Conservation (phyloP, 495 filamentous ascomycete genomes). For the Clavariopsis aquatica region DNA sequence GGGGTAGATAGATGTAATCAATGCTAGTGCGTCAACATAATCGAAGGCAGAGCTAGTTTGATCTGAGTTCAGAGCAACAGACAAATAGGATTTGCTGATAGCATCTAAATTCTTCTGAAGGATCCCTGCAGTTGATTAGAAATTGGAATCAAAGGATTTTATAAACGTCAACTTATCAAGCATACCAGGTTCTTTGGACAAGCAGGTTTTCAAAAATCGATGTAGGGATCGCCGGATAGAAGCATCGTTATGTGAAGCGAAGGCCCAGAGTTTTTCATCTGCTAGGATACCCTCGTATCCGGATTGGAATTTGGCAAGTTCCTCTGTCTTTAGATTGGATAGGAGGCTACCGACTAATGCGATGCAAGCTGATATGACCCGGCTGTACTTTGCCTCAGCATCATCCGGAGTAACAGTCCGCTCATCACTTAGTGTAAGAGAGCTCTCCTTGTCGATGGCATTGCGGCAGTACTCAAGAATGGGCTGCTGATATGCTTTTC, state of each 20-base stretch:
- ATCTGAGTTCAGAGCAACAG: conserved; percentile 63
- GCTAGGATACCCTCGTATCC: conserved; percentile 60
- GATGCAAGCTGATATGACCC: conserved; percentile 70
- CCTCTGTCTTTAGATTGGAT: conserved; percentile 37
- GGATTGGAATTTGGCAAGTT: conserved; percentile 44
- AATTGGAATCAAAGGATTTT: background rate
- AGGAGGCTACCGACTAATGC: conserved; percentile 59
- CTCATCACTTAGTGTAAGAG: conserved; percentile 82
- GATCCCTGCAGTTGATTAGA: conserved; percentile 35
- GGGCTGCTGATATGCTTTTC: conserved; percentile 70
- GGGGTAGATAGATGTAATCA: conserved; percentile 63
- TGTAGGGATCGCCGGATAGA: conserved; percentile 71
- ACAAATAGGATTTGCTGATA: conserved; percentile 66
- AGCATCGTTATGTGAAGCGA: conserved; percentile 65
- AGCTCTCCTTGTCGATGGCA: conserved; percentile 73
- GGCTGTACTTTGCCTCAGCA: conserved; percentile 75
- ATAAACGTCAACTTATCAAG: background rate
- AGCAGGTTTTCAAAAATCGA: conserved; percentile 57
- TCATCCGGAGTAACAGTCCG: conserved; percentile 81
- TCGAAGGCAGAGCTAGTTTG: conserved; percentile 75
- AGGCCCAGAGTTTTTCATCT: conserved; percentile 73
- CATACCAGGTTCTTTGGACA: conserved; percentile 50
- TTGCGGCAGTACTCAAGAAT: conserved; percentile 80
- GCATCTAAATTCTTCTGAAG: conserved; percentile 56
- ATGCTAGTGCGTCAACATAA: conserved; percentile 62